A percentile compares a stretch with the other conserved stretches of the same genome.
Evolutionary conservation across 1,284 basidiomycete species (phyloP).

Genomic region (Somion occarium): DNA sequence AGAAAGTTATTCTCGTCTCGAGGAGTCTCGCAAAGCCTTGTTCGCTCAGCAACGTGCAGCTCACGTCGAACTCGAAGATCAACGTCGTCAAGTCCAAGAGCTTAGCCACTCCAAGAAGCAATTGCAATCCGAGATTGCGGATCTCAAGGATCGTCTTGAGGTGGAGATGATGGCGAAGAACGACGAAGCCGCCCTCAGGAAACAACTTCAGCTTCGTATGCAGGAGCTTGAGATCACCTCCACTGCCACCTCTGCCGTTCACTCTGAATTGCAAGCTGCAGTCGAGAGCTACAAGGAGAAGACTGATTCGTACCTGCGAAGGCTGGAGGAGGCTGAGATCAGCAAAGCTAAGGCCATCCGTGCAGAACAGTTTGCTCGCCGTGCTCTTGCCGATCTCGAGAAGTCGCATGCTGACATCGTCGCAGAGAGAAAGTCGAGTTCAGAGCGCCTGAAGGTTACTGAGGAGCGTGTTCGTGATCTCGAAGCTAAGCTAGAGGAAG

Average conservation of each 20-base stretch:
- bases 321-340: conserved; percentile 69
- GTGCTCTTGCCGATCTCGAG: conserved; percentile 60
- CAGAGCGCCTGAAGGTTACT: conserved; percentile 46
- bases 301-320: conserved; percentile 52
- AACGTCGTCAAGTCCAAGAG: conserved; percentile 58
- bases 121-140: conserved; percentile 51
- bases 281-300: conserved; percentile 66
- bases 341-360: conserved; percentile 60
- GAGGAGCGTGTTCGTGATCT: conserved; percentile 59
- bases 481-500: conserved; percentile 63
- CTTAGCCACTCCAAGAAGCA: conserved; percentile 51
- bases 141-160: conserved; percentile 55
- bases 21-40: conserved; percentile 69
- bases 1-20: conserved; percentile 56
- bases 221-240: conserved; percentile 66
- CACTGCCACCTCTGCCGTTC: conserved; percentile 54
- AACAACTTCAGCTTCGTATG: conserved; percentile 54
- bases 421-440: conserved; percentile 49
- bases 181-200: conserved; percentile 58
- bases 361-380: conserved; percentile 59
- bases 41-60: conserved; percentile 63
- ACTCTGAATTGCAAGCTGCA: conserved; percentile 62
- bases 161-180: conserved; percentile 46
- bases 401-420: conserved; percentile 48
- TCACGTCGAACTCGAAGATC: conserved; percentile 60